Evolutionary conservation across 2,329 filamentous ascomycete species (phyloP).

Genomic region (Tolypocladium nubicola): DNA sequence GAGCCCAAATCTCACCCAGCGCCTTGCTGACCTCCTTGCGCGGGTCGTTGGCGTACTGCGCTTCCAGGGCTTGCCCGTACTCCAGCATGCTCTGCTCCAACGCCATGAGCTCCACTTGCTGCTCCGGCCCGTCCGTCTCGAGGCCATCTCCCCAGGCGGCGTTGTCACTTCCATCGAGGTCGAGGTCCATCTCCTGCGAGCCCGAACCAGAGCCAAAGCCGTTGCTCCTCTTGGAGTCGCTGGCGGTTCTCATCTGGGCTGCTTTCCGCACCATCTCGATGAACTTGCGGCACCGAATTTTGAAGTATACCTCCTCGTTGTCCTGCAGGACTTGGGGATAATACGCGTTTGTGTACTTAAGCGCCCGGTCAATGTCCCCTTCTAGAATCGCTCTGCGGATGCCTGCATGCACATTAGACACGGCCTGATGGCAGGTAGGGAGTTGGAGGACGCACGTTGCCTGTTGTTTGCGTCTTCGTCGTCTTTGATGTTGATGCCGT

Average conservation of each 20-base stretch:
- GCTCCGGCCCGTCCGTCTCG: constrained; percentile 40
- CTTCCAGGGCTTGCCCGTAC: constrained; percentile 70
- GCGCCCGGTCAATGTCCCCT: constrained; percentile 81
- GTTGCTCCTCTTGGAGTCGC: constrained; percentile 31
- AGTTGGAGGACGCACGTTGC: constrained; percentile 52
- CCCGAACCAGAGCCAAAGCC: constrained; percentile 25
- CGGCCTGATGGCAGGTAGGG: no score
- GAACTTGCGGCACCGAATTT: constrained; percentile 80
- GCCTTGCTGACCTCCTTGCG: constrained; percentile 61
- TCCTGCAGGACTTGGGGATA: constrained; percentile 73
- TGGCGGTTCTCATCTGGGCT: constrained; percentile 48
- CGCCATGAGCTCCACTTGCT: constrained; percentile 22
- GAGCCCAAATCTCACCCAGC: constrained; percentile 74
- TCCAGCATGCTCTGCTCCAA: constrained; percentile 60
- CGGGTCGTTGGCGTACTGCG: constrained; percentile 65
- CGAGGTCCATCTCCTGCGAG: constrained; percentile 45
- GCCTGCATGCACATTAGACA: constrained; percentile 36
- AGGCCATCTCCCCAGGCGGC: constrained; percentile 34
- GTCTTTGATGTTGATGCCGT: constrained; percentile 59
- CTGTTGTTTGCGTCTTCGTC: constrained; percentile 79
- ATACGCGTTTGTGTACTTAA: constrained; percentile 68
- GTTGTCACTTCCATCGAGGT: constrained; percentile 35
- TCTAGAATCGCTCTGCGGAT: constrained; percentile 82
- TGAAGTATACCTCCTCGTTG: constrained; percentile 80
- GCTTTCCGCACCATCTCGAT: constrained; percentile 83